Evolutionary conservation across 116 monocot genomes (phyloP).

Genomic region (Zostera marina): DNA sequence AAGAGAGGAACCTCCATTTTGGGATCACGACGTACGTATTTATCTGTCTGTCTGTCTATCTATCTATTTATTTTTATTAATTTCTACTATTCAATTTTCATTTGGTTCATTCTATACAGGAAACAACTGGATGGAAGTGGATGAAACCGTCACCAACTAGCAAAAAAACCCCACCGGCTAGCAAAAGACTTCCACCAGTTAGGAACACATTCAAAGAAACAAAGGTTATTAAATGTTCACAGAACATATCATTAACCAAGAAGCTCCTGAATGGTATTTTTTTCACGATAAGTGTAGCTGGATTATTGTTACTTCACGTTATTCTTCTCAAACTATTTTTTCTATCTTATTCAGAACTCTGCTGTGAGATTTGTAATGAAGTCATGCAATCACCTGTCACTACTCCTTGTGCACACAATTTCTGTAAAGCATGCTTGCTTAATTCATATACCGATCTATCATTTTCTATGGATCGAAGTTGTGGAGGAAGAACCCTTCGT

Average conservation of each 20-base stretch:
- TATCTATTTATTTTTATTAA: too few species aligned
- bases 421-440: conserved; percentile 71
- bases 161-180: conserved; percentile 39
- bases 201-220: conserved; percentile 24
- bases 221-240: conserved; percentile 17
- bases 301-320: too few species aligned
- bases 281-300: too few species aligned
- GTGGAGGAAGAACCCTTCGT: conserved; percentile 47
- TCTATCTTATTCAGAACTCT: conserved; percentile 38
- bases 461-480: conserved; percentile 44
- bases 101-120: conserved; percentile 15
- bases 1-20: conserved; percentile 53
- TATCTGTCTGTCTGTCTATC: neutral
- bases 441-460: conserved; percentile 39
- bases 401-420: conserved; percentile 85
- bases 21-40: conserved; percentile 63
- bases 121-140: conserved; percentile 75
- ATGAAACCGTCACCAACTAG: conserved; percentile 56
- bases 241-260: conserved; percentile 26
- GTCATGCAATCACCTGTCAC: conserved; percentile 60
- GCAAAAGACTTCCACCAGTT: conserved; percentile 18
- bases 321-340: too few species aligned
- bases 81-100: neutral
- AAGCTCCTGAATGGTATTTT: conserved; percentile 58
- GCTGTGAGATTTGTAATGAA: conserved; percentile 51